Evolutionary conservation across 202 grass and related monocot species (phyloP).

Genomic region (Zoysia matrella): DNA sequence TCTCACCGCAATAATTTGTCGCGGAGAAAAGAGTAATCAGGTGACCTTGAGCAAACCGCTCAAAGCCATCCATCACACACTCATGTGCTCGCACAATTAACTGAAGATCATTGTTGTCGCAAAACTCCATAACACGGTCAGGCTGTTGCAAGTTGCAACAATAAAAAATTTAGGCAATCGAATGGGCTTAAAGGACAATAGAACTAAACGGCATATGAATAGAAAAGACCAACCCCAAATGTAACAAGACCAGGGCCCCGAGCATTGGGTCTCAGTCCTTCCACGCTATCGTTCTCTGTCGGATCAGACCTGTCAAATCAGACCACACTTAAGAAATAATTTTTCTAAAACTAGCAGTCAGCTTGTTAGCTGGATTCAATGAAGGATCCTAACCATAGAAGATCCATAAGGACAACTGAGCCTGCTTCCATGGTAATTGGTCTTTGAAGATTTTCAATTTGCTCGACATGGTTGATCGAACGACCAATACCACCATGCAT

Average conservation of each 20-base stretch:
- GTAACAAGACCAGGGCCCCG: conserved; percentile 97
- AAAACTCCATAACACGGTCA: conserved; percentile 99
- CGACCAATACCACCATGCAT: conserved; percentile 72
- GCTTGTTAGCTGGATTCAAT: neutral
- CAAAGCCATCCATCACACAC: conserved; percentile 67
- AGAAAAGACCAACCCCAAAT: conserved; percentile 83
- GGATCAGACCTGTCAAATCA: conserved; percentile 89
- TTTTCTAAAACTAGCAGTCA: conserved; percentile 5
- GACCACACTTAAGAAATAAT: conserved; percentile 34
- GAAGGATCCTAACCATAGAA: conserved; percentile 71
- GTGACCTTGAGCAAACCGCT: too few species aligned
- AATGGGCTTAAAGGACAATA: neutral
- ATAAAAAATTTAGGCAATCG: conserved; percentile 42
- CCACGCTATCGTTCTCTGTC: conserved; percentile 97
- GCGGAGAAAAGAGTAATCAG: conserved; percentile 19
- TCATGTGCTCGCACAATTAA: conserved; percentile 97
- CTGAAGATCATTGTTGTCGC: conserved; percentile 97
- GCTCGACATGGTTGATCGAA: conserved; percentile 99
- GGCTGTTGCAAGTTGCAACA: conserved; percentile 62
- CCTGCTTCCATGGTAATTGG: conserved; percentile 99
- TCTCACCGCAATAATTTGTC: conserved; percentile 97
- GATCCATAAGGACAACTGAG: conserved; percentile 98
- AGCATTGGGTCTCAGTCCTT: conserved; percentile 97
- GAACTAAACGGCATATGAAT: neutral
- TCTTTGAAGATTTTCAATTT: conserved; percentile 95